phyloP scores from a whole-genome alignment of 2,329 filamentous ascomycete species.

The Dactylonectria estremocensis region DNA sequence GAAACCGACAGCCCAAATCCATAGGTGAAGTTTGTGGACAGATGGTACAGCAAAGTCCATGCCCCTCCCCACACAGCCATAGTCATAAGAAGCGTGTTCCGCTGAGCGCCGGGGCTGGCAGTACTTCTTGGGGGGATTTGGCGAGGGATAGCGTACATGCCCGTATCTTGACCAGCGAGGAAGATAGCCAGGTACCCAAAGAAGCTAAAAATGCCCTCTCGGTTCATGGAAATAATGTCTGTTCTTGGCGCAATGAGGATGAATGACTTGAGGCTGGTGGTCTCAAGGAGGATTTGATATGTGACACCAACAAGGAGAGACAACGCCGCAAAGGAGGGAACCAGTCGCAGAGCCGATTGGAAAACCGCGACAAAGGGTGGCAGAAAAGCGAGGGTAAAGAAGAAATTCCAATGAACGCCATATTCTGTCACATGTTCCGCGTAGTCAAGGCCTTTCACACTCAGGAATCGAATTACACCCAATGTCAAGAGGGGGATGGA shows the following conservation, averaged over 20 bases:
- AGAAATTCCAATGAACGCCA: conserved; percentile 99
- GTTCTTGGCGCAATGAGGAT: conserved; percentile 86
- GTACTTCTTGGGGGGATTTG: conserved; percentile 61
- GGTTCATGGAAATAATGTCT: conserved; percentile 88
- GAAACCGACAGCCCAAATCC: conserved; percentile 86
- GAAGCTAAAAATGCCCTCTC: conserved; percentile 97
- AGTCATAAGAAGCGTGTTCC: conserved; percentile 72
- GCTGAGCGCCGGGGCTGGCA: conserved; percentile 62
- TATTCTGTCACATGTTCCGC: conserved; percentile 98
- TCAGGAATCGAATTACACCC: conserved; percentile 85
- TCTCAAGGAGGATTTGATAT: conserved; percentile 85
- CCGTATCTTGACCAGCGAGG: conserved; percentile 87
- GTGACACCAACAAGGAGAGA: conserved; percentile 76
- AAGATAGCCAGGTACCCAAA: conserved; percentile 96
- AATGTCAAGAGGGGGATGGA: conserved; percentile 86
- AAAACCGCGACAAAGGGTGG: conserved; percentile 91
- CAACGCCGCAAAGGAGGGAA: conserved; percentile 84
- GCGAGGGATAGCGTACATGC: conserved; percentile 83
- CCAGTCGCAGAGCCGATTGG: conserved; percentile 77
- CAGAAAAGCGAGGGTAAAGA: conserved; percentile 92
- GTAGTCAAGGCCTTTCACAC: conserved; percentile 95
- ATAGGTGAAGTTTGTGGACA: conserved; percentile 77
- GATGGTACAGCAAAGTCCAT: conserved; percentile 80
- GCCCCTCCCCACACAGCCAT: conserved; percentile 75
- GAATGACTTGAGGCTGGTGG: conserved; percentile 83